A percentile compares a stretch with the other conserved stretches of the same genome.
Evolutionary conservation across 2,329 filamentous ascomycete genomes (phyloP).

Genomic region (Arthrobotrys entomopaga): DNA sequence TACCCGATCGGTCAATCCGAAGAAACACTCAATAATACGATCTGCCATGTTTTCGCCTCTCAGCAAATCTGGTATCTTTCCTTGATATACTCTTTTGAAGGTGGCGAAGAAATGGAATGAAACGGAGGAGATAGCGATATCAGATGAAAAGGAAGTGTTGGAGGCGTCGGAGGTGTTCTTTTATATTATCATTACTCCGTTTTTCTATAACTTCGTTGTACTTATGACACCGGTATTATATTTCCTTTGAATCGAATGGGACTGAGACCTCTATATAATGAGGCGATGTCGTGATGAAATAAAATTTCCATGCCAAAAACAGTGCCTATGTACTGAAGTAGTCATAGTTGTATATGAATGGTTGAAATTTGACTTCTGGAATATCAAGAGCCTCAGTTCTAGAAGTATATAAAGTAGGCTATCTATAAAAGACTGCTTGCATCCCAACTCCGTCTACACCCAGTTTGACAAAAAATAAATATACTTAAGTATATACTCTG

Average conservation of each 20-base stretch:
- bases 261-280: conserved; percentile 45
- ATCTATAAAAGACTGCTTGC: no score
- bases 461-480: no score
- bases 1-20: no score
- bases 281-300: conserved; percentile 43
- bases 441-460: no score
- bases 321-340: neutral
- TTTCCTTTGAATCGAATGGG: conserved; percentile 41
- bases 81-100: neutral
- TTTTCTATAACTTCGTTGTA: conserved; percentile 41
- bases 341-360: no score
- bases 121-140: conserved; percentile 10
- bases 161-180: conserved; percentile 8
- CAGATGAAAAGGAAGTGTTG: conserved; percentile 7
- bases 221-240: conserved; percentile 43
- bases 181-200: conserved; percentile 7
- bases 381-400: no score
- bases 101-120: conserved; percentile 1
- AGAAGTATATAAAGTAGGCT: no score
- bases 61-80: conserved; percentile 4
- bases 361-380: no score
- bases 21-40: conserved; percentile 13
- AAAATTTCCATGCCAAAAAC: neutral
- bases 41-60: neutral
- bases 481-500: no score